Percentiles rank a stretch among this genome's conserved stretches.
These are phyloP conservation scores for Komagataella phaffii DNA, from an alignment of 805 yeast species.

Conservation along the genomic window DNA sequence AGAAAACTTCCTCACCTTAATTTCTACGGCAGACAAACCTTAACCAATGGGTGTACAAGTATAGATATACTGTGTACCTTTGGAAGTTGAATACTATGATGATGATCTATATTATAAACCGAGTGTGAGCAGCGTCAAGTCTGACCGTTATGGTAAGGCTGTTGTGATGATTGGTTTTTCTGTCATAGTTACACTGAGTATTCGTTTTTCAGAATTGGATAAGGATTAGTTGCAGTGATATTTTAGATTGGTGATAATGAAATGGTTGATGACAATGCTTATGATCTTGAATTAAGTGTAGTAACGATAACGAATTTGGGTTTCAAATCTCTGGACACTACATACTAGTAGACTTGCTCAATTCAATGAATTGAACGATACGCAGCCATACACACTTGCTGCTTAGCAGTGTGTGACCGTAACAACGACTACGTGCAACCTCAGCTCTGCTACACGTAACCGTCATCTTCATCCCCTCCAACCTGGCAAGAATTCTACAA, in stretches of 20 bases:
- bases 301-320: background rate
- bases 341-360: no score
- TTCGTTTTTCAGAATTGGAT: background rate
- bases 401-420: no score
- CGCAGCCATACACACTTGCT: no score
- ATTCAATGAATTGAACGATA: no score
- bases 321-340: no score
- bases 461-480: no score
- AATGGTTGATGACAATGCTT: background rate
- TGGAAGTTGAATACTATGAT: background rate
- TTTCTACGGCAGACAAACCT: background rate
- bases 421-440: no score
- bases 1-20: background rate
- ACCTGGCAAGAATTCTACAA: no score
- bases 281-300: background rate
- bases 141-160: conserved; percentile 37
- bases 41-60: background rate
- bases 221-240: background rate
- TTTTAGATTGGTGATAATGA: background rate
- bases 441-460: no score
- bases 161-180: conserved; percentile 39
- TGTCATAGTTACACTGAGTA: conserved; percentile 67
- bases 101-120: conserved; percentile 3
- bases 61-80: background rate
- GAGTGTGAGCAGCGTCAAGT: conserved; percentile 15